A percentile compares a stretch with the other conserved stretches of the same genome.
Conservation (phyloP, 208 protist species). For the Trypanosomatidae sp. region DNA sequence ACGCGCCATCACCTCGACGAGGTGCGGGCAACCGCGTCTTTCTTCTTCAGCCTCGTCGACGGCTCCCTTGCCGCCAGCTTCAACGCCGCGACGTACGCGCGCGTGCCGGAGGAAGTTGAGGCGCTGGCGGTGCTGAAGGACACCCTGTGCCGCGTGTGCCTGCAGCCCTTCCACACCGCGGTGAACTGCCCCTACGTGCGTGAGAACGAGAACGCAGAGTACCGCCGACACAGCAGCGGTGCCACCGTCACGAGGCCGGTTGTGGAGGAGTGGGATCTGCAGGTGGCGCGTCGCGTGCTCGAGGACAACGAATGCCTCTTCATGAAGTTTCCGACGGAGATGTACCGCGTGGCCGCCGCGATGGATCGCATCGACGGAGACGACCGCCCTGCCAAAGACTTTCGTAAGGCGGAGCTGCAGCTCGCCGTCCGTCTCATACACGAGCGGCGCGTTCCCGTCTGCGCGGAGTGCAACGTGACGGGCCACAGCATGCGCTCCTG, state of each 20-base stretch:
- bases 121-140: conserved; percentile 64
- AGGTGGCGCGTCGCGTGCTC: conserved; percentile 70
- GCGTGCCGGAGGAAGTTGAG: conserved; percentile 73
- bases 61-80: conserved; percentile 64
- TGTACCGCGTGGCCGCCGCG: conserved; percentile 42
- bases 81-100: conserved; percentile 68
- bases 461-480: conserved; percentile 54
- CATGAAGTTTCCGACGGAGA: conserved; percentile 49
- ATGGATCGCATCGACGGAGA: conserved; percentile 70
- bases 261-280: conserved; percentile 75
- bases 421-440: conserved; percentile 74
- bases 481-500: conserved; percentile 68
- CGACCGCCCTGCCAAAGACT: conserved; percentile 76
- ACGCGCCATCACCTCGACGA: conserved; percentile 45
- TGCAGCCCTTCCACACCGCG: conserved; percentile 76
- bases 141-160: conserved; percentile 67
- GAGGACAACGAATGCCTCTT: conserved; percentile 60
- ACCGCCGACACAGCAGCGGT: conserved; percentile 27
- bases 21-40: conserved; percentile 65
- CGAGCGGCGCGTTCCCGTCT: conserved; percentile 61
- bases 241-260: conserved; percentile 14
- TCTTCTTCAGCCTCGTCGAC: conserved; percentile 87
- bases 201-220: conserved; percentile 21
- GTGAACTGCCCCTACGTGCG: conserved; percentile 43
- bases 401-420: conserved; percentile 77